These are phyloP conservation scores for Oryza glumipatula DNA, from an alignment of 176 grass and related monocot species.

Conservation along the genomic window DNA sequence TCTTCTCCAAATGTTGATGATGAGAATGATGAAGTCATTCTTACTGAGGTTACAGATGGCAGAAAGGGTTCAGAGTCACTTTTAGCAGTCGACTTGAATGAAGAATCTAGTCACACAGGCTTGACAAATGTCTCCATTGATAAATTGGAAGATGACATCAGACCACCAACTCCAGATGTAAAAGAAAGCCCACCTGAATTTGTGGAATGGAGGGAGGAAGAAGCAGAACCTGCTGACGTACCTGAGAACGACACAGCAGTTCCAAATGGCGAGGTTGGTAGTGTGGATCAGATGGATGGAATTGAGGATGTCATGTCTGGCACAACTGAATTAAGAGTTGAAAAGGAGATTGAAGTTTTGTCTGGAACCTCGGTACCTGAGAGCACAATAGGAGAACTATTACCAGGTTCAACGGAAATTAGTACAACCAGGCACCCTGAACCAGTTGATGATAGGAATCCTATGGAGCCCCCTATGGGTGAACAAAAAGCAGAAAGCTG, in stretches of 20 bases:
- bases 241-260: slow-evolving; percentile 29
- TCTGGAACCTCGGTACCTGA: slow-evolving; percentile 9
- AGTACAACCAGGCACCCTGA: no score
- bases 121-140: slow-evolving; percentile 30
- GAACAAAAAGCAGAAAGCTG: slow-evolving; percentile 28
- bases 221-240: slow-evolving; percentile 35
- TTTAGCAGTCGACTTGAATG: slow-evolving; percentile 14
- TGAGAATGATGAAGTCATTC: slow-evolving; percentile 48
- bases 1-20: slow-evolving; percentile 41
- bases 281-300: slow-evolving; percentile 30
- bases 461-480: neutral
- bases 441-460: neutral
- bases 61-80: slow-evolving; percentile 35
- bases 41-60: slow-evolving; percentile 39
- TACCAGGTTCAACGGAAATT: no score
- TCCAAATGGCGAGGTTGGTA: slow-evolving; percentile 29
- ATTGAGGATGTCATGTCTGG: slow-evolving; percentile 12
- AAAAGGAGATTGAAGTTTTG: slow-evolving; percentile 12
- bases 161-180: slow-evolving; percentile 54
- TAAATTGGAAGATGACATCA: slow-evolving; percentile 45
- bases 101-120: slow-evolving; percentile 27
- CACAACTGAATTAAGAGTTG: slow-evolving; percentile 30
- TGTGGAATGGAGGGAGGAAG: slow-evolving; percentile 54
- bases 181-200: slow-evolving; percentile 46
- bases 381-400: slow-evolving; percentile 13